Evolutionary conservation across 1,284 basidiomycete species (phyloP).

Genomic region (Neolentinus lepideus): DNA sequence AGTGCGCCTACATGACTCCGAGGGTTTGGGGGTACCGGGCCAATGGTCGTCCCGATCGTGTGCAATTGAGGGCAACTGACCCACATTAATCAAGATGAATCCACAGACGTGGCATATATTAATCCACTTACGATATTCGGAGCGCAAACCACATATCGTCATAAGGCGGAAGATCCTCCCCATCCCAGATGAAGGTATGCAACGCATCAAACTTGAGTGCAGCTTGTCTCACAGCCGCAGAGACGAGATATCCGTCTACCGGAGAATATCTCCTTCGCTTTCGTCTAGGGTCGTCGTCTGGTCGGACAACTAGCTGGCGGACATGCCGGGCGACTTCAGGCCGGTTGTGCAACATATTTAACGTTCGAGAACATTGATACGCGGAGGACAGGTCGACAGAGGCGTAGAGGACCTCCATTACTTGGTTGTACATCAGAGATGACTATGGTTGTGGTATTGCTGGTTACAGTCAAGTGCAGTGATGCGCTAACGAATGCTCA

Average conservation of each 20-base stretch:
- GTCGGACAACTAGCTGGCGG: slow-evolving; percentile 43
- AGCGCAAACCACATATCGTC: slow-evolving; percentile 73
- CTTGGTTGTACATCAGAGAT: slow-evolving; percentile 37
- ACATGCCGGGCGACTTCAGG: slow-evolving; percentile 60
- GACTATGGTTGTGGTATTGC: slow-evolving; percentile 19
- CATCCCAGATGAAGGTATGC: slow-evolving; percentile 59
- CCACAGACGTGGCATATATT: neutral
- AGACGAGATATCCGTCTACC: slow-evolving; percentile 29
- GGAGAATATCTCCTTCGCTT: slow-evolving; percentile 22
- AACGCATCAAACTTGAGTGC: slow-evolving; percentile 53
- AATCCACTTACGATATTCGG: slow-evolving; percentile 44
- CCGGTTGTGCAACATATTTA: slow-evolving; percentile 48
- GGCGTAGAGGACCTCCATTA: slow-evolving; percentile 53
- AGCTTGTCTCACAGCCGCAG: slow-evolving; percentile 37
- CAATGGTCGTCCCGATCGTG: slow-evolving; percentile 52
- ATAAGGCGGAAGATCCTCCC: slow-evolving; percentile 52
- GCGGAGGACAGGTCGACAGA: slow-evolving; percentile 43
- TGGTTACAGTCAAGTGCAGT: neutral
- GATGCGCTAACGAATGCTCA: slow-evolving; percentile 23
- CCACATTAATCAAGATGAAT: neutral
- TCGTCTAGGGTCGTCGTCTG: slow-evolving; percentile 20
- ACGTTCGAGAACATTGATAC: slow-evolving; percentile 52
- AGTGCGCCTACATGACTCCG: slow-evolving; percentile 50
- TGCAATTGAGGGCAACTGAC: slow-evolving; percentile 54
- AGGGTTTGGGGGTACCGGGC: slow-evolving; percentile 44